phyloP scores from a whole-genome alignment of 352 stramenopile genomes.

The Phytophthora sansomeana region DNA sequence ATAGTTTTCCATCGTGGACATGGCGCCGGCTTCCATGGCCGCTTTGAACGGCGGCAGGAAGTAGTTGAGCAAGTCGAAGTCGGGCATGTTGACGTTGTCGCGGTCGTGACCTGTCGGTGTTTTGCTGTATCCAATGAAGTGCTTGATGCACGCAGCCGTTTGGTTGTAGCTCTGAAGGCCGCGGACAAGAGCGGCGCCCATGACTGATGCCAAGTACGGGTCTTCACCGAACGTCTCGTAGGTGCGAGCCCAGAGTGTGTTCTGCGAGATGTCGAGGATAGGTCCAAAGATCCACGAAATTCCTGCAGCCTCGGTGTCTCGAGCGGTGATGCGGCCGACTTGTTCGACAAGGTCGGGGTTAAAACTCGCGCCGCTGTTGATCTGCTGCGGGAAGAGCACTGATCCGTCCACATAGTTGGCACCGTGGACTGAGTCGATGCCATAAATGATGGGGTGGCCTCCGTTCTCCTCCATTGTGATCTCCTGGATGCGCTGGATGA shows the following conservation, averaged over 20 bases:
- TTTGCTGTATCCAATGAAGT: conserved; percentile 86
- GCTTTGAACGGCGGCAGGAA: conserved; percentile 80
- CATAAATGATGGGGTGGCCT: conserved; percentile 68
- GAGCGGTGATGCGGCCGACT: conserved; percentile 68
- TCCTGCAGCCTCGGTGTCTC: conserved; percentile 84
- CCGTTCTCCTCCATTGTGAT: conserved; percentile 58
- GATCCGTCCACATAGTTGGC: conserved; percentile 85
- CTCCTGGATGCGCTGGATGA: conserved; percentile 77
- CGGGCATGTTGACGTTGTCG: conserved; percentile 17
- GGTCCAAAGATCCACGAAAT: conserved; percentile 91
- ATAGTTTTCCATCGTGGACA: conserved; percentile 93
- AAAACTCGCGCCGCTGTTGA: conserved; percentile 90
- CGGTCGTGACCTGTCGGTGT: conserved; percentile 52
- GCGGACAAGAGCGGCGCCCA: conserved; percentile 69
- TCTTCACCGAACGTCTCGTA: conserved; percentile 95
- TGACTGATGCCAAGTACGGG: no score
- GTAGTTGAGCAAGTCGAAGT: conserved; percentile 78
- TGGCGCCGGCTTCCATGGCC: conserved; percentile 65
- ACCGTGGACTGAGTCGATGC: conserved; percentile 91
- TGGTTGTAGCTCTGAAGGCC: conserved; percentile 78
- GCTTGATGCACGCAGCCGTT: conserved; percentile 86
- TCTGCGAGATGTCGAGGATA: conserved; percentile 81
- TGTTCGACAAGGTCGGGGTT: conserved; percentile 71
- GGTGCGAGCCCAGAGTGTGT: conserved; percentile 85
- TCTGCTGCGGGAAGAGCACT: conserved; percentile 85